Percentiles rank a stretch among this genome's conserved stretches.
Evolutionary conservation across 371 early-diverging fungal genomes (phyloP).

Genomic region (Neoconidiobolus thromboides): DNA sequence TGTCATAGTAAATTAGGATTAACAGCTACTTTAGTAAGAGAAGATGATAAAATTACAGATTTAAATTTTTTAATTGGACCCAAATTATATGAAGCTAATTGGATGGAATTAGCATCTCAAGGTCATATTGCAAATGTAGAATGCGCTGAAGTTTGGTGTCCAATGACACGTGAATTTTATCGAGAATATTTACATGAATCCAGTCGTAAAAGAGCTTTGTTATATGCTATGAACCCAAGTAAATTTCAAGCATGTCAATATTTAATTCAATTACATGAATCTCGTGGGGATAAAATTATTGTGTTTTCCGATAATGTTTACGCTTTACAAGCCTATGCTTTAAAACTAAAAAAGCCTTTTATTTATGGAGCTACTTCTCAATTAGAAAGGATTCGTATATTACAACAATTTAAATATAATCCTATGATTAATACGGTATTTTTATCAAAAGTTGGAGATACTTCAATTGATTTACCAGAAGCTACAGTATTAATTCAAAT

Average conservation of each 20-base stretch:
- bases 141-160: conserved; percentile 99
- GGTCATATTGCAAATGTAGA: conserved; percentile 99
- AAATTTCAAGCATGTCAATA: conserved; percentile 98
- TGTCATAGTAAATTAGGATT: conserved; percentile 97
- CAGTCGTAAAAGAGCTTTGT: conserved; percentile 50
- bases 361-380: conserved; percentile 96
- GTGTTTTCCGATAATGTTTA: conserved; percentile 99
- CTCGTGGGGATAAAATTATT: conserved; percentile 97
- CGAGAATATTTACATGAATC: conserved; percentile 71
- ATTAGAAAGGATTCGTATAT: conserved; percentile 87
- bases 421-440: conserved; percentile 92
- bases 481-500: conserved; percentile 99
- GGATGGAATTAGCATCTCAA: conserved; percentile 95
- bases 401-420: conserved; percentile 92
- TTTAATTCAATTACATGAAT: conserved; percentile 89
- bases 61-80: conserved; percentile 99
- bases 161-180: conserved; percentile 97
- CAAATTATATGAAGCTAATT: conserved; percentile 99
- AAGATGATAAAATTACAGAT: conserved; percentile 99
- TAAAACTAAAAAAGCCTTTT: conserved; percentile 74
- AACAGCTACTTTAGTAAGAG: conserved; percentile 98
- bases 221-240: conserved; percentile 97
- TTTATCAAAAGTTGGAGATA: conserved; percentile 97
- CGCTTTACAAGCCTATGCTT: conserved; percentile 89
- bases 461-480: conserved; percentile 98